Evolutionary conservation across 2,329 filamentous ascomycete genomes (phyloP), one percentile per base, ranked within the genome.

Genomic region (Phialocephala sp.): DNA sequence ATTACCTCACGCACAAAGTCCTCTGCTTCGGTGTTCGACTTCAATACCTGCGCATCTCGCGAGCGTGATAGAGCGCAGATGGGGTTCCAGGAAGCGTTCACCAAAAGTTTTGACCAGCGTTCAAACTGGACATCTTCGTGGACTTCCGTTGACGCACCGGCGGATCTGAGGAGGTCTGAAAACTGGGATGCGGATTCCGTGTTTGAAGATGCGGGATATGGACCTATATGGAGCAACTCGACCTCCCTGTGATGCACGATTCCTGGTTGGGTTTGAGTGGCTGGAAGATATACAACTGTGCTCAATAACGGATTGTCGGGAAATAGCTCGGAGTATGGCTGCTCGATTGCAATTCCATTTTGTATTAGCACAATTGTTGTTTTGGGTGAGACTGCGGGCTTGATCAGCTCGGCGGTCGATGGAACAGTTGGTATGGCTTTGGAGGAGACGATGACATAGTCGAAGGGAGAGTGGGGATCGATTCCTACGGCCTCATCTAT

Each of bases 61-160:
- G 61, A 67, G 0, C 83, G 79, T 0, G 85, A 83, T 1, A 89
- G 76, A 0, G 86, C 85, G 50, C 84, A 87, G 41, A 88, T 79
- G 0, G 86, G 83, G 69, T 89, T 89, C 83, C 85, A 89, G 0
- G 84, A 80, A 1, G 83, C 86, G 71, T 89, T 89, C 74, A 86
- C 79, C 0, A 89, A 77, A 0, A 89, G 80, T 74, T 89, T 90
- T 60, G 80, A 79, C 87, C 87, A 89, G 8, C 87, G 80, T 60
- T 83, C 80, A 0, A 80, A 73, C 68, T 89, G 86, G 9, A 90
- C 80, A 66, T 89, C 80, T 4, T 81, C 78, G 43, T 83, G 79
- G 5, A 85, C 76, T n/a, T 80, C 71, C 55, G 83, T 81, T 1
- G 82, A 72, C 0, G 83, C 85, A 20, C 78, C 74, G 0, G 82